A percentile compares a stretch with the other conserved stretches of the same genome.
These are phyloP conservation scores for Gaeumannomyces tritici DNA, from an alignment of 2,329 filamentous ascomycete genomes.

Conservation along the genomic window DNA sequence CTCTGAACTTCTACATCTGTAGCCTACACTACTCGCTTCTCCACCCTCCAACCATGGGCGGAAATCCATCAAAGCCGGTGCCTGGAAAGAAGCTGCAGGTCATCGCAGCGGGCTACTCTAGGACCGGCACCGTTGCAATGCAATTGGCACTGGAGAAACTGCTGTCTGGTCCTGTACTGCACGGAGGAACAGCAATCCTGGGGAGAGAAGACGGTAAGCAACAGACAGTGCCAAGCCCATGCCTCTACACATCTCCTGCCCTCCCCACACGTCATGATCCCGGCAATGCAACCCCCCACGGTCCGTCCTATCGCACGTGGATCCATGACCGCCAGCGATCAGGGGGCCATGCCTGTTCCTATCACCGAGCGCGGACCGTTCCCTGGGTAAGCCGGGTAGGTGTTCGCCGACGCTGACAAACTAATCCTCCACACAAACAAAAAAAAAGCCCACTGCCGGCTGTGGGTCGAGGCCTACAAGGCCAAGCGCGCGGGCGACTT, in stretches of 20 bases:
- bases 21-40: neutral
- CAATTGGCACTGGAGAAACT: conserved; percentile 34
- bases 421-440: neutral
- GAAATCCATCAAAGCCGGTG: conserved; percentile 19
- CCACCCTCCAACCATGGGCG: conserved; percentile 13
- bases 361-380: neutral
- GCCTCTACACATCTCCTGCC: neutral
- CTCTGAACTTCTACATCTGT: neutral
- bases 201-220: conserved; percentile 22
- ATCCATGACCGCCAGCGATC: neutral
- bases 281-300: neutral
- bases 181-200: conserved; percentile 32
- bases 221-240: neutral
- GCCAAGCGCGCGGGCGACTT: conserved; percentile 6
- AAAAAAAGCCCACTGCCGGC: conserved; percentile 3
- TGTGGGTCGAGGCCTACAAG: conserved; percentile 4
- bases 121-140: conserved; percentile 41
- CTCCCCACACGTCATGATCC: neutral
- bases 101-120: conserved; percentile 31
- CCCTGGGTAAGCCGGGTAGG: too few species aligned
- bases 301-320: too few species aligned
- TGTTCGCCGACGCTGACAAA: neutral
- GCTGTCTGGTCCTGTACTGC: conserved; percentile 36
- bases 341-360: neutral
- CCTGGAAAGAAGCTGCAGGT: conserved; percentile 25